Base-by-base conservation (phyloP, 805 yeast species). In the Grigorovia jiainica region DNA sequence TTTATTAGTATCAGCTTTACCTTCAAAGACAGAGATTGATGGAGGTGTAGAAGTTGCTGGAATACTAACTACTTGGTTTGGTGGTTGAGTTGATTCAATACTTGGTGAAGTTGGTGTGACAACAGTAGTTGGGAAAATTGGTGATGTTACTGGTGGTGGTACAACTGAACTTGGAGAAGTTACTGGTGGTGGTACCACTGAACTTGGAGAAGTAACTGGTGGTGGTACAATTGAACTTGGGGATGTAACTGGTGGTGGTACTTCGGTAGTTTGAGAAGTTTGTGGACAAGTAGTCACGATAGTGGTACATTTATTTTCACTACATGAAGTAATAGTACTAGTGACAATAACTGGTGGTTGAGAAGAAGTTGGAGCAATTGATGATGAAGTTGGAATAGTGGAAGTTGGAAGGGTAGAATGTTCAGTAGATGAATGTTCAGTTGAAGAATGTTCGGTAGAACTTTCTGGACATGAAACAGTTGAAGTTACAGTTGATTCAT, bases 241-340 rank as follows among this genome's bases (percentile, higher is more conserved):
- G 31, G 34, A 9, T 9, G 30, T 38, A 21, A 18, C 27, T 8
- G 40, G 34, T 25, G 41, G 27, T 38, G 41, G 41, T 3, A 38
- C 41, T 9, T n/a, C 8, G 11, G 39, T 29, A 27, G 21, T 19
- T 9, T 25, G 19, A 17, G 32, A 30, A 18, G 41, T 18, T 18
- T 35, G 19, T 23, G 41, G 41, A 25, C 33, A 36, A 8, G 41
- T 27, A 32, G 36, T 31, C 3, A 23, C 20, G 9, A 39, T 15
- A 2, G 37, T 39, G 3, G 30, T 21, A 9, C 41, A 39, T 10
- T 20, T 25, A 15, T 25, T 39, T 10, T 31, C 24, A n/a, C 20
- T 9, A 17, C 41, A 39, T 32, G 33, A 35, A 32, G 41, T 39
- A 7, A 33, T 15, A 5, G 41, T 39, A n/a, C 31, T 15, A 15